Conservation (phyloP, 2,329 filamentous ascomycete species). For the Aspergillus pseudoterreus region DNA sequence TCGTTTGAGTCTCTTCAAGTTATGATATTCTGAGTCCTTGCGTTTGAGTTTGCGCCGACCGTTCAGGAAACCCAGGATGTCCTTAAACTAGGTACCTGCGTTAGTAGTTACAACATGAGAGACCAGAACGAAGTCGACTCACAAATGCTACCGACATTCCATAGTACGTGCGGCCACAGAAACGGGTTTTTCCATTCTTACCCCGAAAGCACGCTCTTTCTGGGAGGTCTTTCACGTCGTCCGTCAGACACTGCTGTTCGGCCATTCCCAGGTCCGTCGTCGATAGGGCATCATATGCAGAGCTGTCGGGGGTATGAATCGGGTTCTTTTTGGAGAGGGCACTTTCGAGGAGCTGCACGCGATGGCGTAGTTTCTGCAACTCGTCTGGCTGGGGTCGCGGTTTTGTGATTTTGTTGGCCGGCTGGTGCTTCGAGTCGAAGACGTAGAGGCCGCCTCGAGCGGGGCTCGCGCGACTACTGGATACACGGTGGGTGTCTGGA, state of each 20-base stretch:
- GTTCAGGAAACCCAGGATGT: slow-evolving; percentile 24
- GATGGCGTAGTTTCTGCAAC: slow-evolving; percentile 26
- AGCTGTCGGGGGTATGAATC: slow-evolving; percentile 24
- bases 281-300: slow-evolving; percentile 13
- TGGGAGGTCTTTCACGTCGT: slow-evolving; percentile 25
- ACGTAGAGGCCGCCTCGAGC: slow-evolving; percentile 26
- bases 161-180: slow-evolving; percentile 30
- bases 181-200: slow-evolving; percentile 26
- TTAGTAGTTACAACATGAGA: slow-evolving; percentile 4
- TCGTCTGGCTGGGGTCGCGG: slow-evolving; percentile 21
- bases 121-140: slow-evolving; percentile 7
- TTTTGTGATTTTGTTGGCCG: slow-evolving; percentile 21
- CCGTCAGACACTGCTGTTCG: slow-evolving; percentile 20
- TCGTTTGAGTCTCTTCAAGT: slow-evolving; percentile 27
- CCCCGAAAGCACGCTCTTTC: slow-evolving; percentile 27
- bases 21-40: slow-evolving; percentile 20
- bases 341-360: slow-evolving; percentile 25
- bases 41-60: slow-evolving; percentile 16
- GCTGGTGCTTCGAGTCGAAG: slow-evolving; percentile 30
- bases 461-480: slow-evolving; percentile 13
- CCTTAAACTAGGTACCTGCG: slow-evolving; percentile 21
- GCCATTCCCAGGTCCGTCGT: slow-evolving; percentile 10
- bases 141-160: slow-evolving; percentile 30
- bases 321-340: slow-evolving; percentile 19
- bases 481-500: slow-evolving; percentile 3